phyloP scores from a whole-genome alignment of 1,284 basidiomycete genomes.

The Ceratobasidium sp. region DNA sequence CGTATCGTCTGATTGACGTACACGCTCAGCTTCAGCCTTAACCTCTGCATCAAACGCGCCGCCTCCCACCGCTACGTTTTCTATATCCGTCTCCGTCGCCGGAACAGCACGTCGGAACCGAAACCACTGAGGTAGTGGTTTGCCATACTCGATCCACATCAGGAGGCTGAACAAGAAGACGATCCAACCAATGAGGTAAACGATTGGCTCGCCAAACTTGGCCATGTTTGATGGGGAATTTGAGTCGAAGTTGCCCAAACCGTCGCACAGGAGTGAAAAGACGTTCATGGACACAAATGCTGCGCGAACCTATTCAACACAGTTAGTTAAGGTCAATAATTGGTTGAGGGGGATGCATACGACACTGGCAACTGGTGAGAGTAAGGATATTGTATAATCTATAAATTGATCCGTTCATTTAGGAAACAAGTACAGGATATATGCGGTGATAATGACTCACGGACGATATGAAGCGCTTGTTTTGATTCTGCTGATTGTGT shows the following conservation, averaged over 20 bases:
- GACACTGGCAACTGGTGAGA: conserved; percentile 74
- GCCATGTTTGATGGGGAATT: conserved; percentile 64
- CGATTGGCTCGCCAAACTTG: conserved; percentile 77
- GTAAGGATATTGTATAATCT: conserved; percentile 73
- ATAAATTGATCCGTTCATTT: conserved; percentile 12
- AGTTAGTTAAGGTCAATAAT: conserved; percentile 20
- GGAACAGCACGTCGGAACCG: conserved; percentile 14
- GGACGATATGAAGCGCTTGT: conserved; percentile 68
- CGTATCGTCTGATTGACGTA: conserved; percentile 63
- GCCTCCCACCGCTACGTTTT: not conserved
- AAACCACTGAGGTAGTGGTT: conserved; percentile 51
- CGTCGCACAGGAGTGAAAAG: conserved; percentile 78
- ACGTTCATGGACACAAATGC: conserved; percentile 78
- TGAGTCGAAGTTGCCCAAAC: conserved; percentile 61
- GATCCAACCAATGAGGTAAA: conserved; percentile 72
- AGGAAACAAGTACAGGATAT: not conserved
- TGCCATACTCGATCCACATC: conserved; percentile 71
- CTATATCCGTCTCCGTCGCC: conserved; percentile 33
- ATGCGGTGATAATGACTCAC: conserved; percentile 51
- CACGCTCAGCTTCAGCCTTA: conserved; percentile 62
- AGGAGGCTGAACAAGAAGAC: conserved; percentile 66
- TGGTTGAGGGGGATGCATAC: conserved; percentile 58
- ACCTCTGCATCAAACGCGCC: conserved; percentile 59
- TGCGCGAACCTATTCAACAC: conserved; percentile 62
- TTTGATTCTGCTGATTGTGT: conserved; percentile 67